Conservation (phyloP, 2,329 filamentous ascomycete species). For the Fusarium sp. region DNA sequence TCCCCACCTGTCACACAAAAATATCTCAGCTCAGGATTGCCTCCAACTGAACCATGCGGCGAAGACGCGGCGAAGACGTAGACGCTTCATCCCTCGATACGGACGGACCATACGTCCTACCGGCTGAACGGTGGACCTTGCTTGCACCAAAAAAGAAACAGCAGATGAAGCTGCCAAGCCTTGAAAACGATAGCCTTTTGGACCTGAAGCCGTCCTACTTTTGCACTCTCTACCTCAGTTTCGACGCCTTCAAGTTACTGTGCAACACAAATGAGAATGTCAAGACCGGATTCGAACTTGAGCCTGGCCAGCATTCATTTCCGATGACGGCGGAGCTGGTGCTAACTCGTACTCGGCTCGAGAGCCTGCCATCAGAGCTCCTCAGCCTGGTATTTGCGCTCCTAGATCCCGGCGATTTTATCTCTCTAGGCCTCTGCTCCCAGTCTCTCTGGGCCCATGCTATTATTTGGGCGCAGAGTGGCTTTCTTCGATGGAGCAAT, state of each 20-base stretch:
- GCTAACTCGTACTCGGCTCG: neutral
- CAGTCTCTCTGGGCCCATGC: conserved; percentile 9
- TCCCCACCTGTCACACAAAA: neutral
- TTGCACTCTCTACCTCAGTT: conserved; percentile 7
- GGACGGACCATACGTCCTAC: no score
- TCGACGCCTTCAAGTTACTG: conserved; percentile 20
- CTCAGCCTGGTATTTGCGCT: neutral
- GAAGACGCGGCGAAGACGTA: neutral
- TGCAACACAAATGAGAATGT: neutral
- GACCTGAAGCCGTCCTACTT: neutral
- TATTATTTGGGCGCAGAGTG: neutral
- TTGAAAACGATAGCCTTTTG: neutral
- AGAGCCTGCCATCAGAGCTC: conserved; percentile 16
- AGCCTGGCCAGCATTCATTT: rapidly evolving
- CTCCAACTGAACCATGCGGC: neutral
- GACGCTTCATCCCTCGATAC: no score
- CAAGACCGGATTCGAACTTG: neutral
- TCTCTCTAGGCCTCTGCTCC: conserved; percentile 21
- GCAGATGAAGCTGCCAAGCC: neutral
- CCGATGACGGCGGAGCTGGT: neutral
- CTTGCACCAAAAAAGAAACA: conserved; percentile 2
- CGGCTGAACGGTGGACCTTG: conserved; percentile 18
- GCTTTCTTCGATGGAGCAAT: neutral
- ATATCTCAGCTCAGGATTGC: neutral
- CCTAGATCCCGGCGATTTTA: neutral